These are phyloP conservation scores for Fusarium sp. DNA, from an alignment of 2,329 filamentous ascomycete genomes.

Conservation along the genomic window DNA sequence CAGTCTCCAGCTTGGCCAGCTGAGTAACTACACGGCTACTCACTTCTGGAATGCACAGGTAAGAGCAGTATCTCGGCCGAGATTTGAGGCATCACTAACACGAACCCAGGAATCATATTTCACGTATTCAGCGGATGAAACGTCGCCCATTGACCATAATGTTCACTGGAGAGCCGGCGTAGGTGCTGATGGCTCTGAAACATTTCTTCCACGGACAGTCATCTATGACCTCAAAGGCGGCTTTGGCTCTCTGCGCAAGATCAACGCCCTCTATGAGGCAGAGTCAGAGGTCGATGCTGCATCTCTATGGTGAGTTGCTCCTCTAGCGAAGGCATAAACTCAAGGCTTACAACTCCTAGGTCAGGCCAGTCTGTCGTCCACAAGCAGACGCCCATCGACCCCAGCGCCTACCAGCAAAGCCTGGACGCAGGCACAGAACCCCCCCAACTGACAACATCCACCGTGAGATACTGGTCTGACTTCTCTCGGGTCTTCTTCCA, in stretches of 20 bases:
- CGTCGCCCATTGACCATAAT: slow-evolving; percentile 60
- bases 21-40: slow-evolving; percentile 91
- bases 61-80: background rate
- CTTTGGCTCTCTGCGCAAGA: slow-evolving; percentile 88
- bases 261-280: slow-evolving; percentile 86
- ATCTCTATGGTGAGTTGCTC: slow-evolving; percentile 50
- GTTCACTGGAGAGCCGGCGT: slow-evolving; percentile 89
- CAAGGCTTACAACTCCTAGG: slow-evolving; percentile 57
- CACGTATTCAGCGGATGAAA: slow-evolving; percentile 74
- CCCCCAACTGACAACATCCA: slow-evolving; percentile 72
- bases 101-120: slow-evolving; percentile 89
- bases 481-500: slow-evolving; percentile 95
- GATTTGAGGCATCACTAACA: slow-evolving; percentile 6
- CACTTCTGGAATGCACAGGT: slow-evolving; percentile 99
- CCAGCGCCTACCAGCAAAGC: slow-evolving; percentile 81
- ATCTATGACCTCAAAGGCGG: slow-evolving; percentile 96
- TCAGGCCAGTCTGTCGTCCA: slow-evolving; percentile 76
- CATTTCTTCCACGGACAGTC: slow-evolving; percentile 89
- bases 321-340: too few species aligned
- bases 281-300: slow-evolving; percentile 50
- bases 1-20: slow-evolving; percentile 91
- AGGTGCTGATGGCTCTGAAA: slow-evolving; percentile 86
- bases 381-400: slow-evolving; percentile 73
- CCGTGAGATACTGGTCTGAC: slow-evolving; percentile 96
- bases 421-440: slow-evolving; percentile 79